Evolutionary conservation across 1,284 basidiomycete genomes (phyloP), one percentile per base, ranked within the genome.

Genomic region (Fomitiporia mediterranea): DNA sequence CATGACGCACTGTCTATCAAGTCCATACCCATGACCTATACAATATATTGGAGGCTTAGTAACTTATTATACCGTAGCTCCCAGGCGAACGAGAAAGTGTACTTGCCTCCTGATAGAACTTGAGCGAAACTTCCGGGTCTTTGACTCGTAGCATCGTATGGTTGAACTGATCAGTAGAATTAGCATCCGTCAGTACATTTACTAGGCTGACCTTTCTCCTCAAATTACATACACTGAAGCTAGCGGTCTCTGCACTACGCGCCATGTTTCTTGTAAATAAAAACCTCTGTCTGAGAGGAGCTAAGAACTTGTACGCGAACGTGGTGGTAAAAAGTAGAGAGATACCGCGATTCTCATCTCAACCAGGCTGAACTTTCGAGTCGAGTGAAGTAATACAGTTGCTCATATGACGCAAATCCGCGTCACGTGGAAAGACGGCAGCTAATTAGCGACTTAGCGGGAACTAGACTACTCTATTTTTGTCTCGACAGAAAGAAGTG

Each of bases 121-220:
- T 72, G 62, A 92, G 64, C 21, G 91, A 92, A 39, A 72, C 75
- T 65, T 94, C 84, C 15, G 92, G 89, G 70, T 97, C 93, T 75
- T 89, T 94, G 69, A 96, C 80, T 63, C 94, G 83, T 66, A 94
- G 72, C 91, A 93, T 94, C 30, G 89, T 91, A 73, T 95, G 91
- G 69, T 94, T 92, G 73, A 92, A 89, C 86, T 91, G 58, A 11
- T 51, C 11, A 28, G 37, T 17, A 13, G n/a, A 54, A 34, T 19
- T 19, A 23, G 39, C 48, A 27, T 46, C 38, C 27, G 21, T 56
- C 38, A 46, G 32, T 48, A 38, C 42, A 42, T 15, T 27, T 32
- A 5, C 19, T 11, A 27, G 40, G 21, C 1, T 21, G 15, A 39
- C 42, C 23, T 23, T 17, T 42, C 19, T 50, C 17, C 13, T 32